Evolutionary conservation across 495 filamentous ascomycete species (phyloP).

Genomic region (Neurospora sp.): DNA sequence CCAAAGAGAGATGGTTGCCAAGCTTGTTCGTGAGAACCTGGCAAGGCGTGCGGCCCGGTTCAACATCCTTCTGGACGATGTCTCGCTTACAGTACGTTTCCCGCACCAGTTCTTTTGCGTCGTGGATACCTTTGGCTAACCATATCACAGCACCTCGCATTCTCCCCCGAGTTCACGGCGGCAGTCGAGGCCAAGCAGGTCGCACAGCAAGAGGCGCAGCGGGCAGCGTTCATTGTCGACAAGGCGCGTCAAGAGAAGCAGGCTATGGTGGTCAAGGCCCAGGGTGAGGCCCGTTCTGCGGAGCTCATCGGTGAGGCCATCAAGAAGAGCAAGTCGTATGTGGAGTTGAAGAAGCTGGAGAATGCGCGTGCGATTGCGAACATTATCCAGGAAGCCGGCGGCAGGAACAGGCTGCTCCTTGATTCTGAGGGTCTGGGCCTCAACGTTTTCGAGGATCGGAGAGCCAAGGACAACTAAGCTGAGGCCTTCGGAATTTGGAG

Average conservation of each 20-base stretch:
- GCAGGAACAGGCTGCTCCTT: slow-evolving; percentile 88
- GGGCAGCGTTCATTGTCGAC: slow-evolving; percentile 95
- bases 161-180: slow-evolving; percentile 98
- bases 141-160: slow-evolving; percentile 72
- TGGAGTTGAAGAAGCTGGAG: slow-evolving; percentile 94
- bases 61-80: slow-evolving; percentile 95
- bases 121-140: slow-evolving; percentile 10
- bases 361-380: slow-evolving; percentile 81
- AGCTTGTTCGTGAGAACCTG: slow-evolving; percentile 85
- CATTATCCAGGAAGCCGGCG: slow-evolving; percentile 73
- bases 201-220: slow-evolving; percentile 95
- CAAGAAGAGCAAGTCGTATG: slow-evolving; percentile 96
- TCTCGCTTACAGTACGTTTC: slow-evolving; percentile 77
- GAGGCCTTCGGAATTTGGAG: background rate
- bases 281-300: slow-evolving; percentile 97
- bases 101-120: background rate
- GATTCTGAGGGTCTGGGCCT: slow-evolving; percentile 82
- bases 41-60: slow-evolving; percentile 85
- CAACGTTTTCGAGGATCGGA: slow-evolving; percentile 63
- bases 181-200: slow-evolving; percentile 99
- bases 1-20: slow-evolving; percentile 91
- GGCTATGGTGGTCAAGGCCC: slow-evolving; percentile 93
- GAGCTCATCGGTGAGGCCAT: slow-evolving; percentile 98
- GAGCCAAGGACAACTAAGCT: slow-evolving; percentile 29
- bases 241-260: slow-evolving; percentile 99